Base-by-base conservation (phyloP, 164 flowering plant genomes). In the Chimonanthus salicifolius region DNA sequence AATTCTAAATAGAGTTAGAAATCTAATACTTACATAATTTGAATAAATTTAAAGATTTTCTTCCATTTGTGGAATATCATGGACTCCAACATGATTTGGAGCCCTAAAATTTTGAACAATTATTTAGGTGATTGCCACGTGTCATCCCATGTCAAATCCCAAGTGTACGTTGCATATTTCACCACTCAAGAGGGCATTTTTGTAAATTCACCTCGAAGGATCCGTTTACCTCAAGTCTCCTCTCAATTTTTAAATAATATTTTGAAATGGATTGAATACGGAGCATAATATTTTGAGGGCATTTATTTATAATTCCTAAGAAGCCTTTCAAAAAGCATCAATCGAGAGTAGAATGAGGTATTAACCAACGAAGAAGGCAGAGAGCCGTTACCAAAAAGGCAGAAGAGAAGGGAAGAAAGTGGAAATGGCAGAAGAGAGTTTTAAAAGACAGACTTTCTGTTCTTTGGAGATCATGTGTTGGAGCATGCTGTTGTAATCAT, bases 381-480 rank as follows among this genome's bases (percentile, higher is more conserved):
- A 54, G 16, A 13, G 16, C 44, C 18, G 43, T 21, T 7, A 67
- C 5, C 4, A 48, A 20, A 18, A 16, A 48, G 18, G 44, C n/a
- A 68, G 47, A 11, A 54, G 47, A 33, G 43, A 47, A 62, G 1
- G 33, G 45, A 45, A 58, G 44, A 21, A 33, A 63, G 20, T 21
- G 44, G 20, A 21, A 43, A 5, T 33, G 33, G 33, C 33, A 33
- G 33, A 33, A 33, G 0, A 33, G 33, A 33, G 33, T 33, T 33
- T 33, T 33, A 49, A n/a, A 21, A 60, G 11, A 47, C 5, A 71
- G 48, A n/a, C 21, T 62, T 58, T 15, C 44, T 47, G 11, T 69
- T 50, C 48, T 73, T 50, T 64, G 16, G 49, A 72, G 49, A 60
- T 76, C 73, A 63, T 72, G 75, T 72, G 75, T 71, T 71, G 1